Evolutionary conservation across 768 basidiomycete genomes (phyloP).

Genomic region (Pleurotus djamor): DNA sequence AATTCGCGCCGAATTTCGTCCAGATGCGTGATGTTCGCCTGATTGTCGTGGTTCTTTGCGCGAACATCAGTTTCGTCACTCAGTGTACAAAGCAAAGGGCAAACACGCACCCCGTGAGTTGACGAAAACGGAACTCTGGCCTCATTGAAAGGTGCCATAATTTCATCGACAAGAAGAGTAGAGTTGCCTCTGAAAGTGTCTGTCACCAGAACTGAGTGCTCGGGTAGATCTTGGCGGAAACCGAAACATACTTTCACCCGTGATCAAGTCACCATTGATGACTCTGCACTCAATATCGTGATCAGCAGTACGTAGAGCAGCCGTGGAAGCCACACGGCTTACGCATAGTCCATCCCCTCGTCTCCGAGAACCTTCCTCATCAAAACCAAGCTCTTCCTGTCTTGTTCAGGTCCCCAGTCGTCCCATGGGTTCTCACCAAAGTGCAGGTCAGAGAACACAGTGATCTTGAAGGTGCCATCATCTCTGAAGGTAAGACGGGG

Average conservation of each 20-base stretch:
- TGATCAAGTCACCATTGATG: conserved; percentile 73
- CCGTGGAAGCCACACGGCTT: conserved; percentile 15
- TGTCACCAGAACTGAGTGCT: conserved; percentile 15
- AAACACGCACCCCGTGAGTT: conserved; percentile 55
- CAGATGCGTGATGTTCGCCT: conserved; percentile 67
- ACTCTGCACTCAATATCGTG: conserved; percentile 35
- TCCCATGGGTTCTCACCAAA: conserved; percentile 78
- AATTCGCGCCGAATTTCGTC: conserved; percentile 67
- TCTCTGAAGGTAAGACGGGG: conserved; percentile 50
- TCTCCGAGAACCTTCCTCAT: conserved; percentile 54
- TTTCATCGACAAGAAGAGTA: conserved; percentile 61
- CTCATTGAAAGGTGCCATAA: conserved; percentile 58
- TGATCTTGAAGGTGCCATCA: conserved; percentile 69
- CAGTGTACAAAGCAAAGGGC: background rate
- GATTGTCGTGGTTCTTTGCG: conserved; percentile 71
- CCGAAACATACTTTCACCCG: conserved; percentile 53
- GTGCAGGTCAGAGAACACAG: conserved; percentile 74
- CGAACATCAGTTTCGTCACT: background rate
- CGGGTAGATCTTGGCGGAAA: background rate
- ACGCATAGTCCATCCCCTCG: conserved; percentile 74
- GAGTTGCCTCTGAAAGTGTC: conserved; percentile 70
- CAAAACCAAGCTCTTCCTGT: conserved; percentile 56
- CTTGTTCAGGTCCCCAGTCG: conserved; percentile 64
- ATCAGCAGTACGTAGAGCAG: background rate
- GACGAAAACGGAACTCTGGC: conserved; percentile 64